phyloP scores from a whole-genome alignment of 495 filamentous ascomycete species.

The Annulohypoxylon nitens region DNA sequence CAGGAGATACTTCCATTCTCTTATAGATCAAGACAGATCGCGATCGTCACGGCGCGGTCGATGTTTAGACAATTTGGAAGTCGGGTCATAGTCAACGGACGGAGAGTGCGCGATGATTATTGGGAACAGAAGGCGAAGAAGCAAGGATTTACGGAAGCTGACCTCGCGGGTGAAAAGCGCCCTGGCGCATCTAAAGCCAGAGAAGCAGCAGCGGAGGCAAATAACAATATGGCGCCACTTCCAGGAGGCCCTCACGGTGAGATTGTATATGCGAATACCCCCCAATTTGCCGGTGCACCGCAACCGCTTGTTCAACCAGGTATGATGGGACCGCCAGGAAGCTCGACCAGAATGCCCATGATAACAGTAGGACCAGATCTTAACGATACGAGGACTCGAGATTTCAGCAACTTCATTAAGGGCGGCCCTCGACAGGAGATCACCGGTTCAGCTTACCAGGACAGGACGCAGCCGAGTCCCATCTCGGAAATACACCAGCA shows the following conservation, averaged over 20 bases:
- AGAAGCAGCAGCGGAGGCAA: constrained; percentile 78
- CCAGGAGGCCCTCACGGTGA: constrained; percentile 75
- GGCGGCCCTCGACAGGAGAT: constrained; percentile 84
- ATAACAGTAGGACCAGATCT: constrained; percentile 82
- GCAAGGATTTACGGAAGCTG: constrained; percentile 98
- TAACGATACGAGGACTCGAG: constrained; percentile 81
- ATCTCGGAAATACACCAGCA: constrained; percentile 88
- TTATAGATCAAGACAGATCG: constrained; percentile 97
- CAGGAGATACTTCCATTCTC: constrained; percentile 98
- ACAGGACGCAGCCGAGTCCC: constrained; percentile 83
- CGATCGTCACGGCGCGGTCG: constrained; percentile 97
- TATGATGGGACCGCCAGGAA: constrained; percentile 73
- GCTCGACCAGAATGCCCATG: constrained; percentile 81
- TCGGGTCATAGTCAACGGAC: constrained; percentile 87
- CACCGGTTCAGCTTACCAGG: constrained; percentile 88
- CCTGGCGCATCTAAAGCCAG: constrained; percentile 91
- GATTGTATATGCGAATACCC: constrained; percentile 85
- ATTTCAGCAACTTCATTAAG: constrained; percentile 86
- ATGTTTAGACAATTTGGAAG: constrained; percentile 99
- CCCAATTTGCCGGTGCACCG: constrained; percentile 69
- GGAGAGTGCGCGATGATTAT: constrained; percentile 96
- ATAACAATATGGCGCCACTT: constrained; percentile 60
- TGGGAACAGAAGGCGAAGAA: constrained; percentile 98
- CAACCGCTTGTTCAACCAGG: constrained; percentile 78
- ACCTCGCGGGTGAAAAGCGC: constrained; percentile 95